A percentile compares a stretch with the other conserved stretches of the same genome.
Evolutionary conservation across 208 protist species (phyloP).

Genomic region (Herpetomonas samuelpessoai): DNA sequence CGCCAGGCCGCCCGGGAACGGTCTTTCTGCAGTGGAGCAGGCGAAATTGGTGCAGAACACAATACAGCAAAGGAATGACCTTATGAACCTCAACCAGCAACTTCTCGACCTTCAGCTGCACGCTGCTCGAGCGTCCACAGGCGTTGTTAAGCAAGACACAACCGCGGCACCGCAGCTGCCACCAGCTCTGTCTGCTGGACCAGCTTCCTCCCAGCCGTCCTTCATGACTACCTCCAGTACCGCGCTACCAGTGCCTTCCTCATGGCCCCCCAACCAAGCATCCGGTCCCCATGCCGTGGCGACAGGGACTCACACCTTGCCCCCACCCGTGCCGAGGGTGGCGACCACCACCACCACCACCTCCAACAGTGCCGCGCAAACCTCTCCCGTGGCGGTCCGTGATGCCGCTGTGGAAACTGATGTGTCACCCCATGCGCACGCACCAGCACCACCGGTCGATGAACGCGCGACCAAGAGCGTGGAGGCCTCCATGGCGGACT

Average conservation of each 20-base stretch:
- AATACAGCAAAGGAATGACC: slow-evolving; percentile 68
- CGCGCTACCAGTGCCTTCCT: too few species aligned
- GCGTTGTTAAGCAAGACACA: too few species aligned
- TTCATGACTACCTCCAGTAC: too few species aligned
- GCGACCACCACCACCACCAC: neutral
- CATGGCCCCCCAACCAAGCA: too few species aligned
- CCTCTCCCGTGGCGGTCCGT: neutral
- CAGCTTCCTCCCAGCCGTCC: too few species aligned
- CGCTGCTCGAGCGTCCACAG: slow-evolving; percentile 27
- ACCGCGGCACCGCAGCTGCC: too few species aligned
- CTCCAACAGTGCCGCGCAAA: slow-evolving; percentile 13
- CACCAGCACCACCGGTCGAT: neutral
- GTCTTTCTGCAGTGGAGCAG: slow-evolving; percentile 57
- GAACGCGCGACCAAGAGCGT: slow-evolving; percentile 31
- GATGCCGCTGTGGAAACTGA: neutral
- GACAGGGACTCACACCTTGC: too few species aligned
- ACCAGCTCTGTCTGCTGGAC: too few species aligned
- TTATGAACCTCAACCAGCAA: slow-evolving; percentile 63
- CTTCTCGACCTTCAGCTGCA: slow-evolving; percentile 62
- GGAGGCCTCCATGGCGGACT: slow-evolving; percentile 40
- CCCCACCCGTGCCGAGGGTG: neutral
- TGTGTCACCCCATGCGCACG: slow-evolving; percentile 2
- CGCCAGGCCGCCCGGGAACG: slow-evolving; percentile 18
- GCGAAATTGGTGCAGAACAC: slow-evolving; percentile 52
- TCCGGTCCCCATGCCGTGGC: too few species aligned